These are phyloP conservation scores for Mucor racemosus DNA, from an alignment of 371 early-diverging fungal genomes.

Conservation along the genomic window DNA sequence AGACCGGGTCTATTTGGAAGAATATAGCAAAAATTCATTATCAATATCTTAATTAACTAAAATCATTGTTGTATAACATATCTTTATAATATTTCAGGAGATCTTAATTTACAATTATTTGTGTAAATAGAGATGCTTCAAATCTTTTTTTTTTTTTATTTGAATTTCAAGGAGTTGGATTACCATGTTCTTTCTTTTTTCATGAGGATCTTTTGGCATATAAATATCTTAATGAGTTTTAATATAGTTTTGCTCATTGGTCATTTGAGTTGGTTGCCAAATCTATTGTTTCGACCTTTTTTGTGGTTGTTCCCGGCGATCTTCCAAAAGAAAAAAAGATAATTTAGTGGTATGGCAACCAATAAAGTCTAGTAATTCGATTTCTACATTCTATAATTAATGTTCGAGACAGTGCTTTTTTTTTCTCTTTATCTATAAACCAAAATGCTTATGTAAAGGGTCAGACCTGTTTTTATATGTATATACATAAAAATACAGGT, in stretches of 20 bases:
- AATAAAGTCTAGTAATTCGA: not conserved
- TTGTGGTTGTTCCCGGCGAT: not conserved
- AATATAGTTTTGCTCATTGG: too few species aligned
- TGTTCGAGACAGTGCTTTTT: not conserved
- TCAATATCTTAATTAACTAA: not conserved
- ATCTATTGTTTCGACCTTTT: too few species aligned
- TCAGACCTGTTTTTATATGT: not conserved
- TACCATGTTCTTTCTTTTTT: not conserved
- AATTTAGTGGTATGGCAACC: not conserved
- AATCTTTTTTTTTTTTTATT: not conserved
- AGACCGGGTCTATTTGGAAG: not conserved
- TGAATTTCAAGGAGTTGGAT: not conserved
- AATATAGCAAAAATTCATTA: not conserved
- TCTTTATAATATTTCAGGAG: not conserved
- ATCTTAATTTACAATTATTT: not conserved
- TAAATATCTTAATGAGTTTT: too few species aligned
- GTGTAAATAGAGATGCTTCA: too few species aligned
- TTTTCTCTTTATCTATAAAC: not conserved
- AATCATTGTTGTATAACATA: slow-evolving; percentile 4
- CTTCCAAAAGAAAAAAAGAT: not conserved
- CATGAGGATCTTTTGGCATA: too few species aligned
- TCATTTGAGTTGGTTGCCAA: too few species aligned
- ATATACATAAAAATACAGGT: not conserved
- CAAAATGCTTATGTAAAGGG: not conserved
- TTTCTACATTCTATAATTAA: not conserved